These are phyloP conservation scores for Microsporum audouinii DNA, from an alignment of 2,329 filamentous ascomycete species.

Conservation along the genomic window DNA sequence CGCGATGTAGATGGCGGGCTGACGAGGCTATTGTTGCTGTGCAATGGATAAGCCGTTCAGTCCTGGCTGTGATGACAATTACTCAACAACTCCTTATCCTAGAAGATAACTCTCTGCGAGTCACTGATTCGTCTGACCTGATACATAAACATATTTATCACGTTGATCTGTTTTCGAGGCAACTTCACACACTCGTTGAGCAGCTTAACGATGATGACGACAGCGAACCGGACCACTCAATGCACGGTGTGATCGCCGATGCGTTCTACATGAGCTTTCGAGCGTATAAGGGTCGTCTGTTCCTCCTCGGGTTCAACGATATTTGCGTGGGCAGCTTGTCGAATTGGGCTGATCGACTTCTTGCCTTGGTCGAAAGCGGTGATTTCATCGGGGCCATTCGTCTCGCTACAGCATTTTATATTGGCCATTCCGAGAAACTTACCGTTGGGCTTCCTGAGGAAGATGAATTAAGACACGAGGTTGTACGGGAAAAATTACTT, in stretches of 20 bases:
- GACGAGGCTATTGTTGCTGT: slow-evolving; percentile 93
- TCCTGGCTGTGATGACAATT: slow-evolving; percentile 82
- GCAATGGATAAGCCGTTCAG: slow-evolving; percentile 91
- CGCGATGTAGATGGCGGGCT: slow-evolving; percentile 79
- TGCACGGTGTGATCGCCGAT: slow-evolving; percentile 94
- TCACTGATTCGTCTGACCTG: slow-evolving; percentile 90
- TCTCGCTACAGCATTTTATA: slow-evolving; percentile 84
- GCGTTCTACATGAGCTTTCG: slow-evolving; percentile 98
- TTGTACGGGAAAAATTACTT: slow-evolving; percentile 79
- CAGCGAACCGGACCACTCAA: slow-evolving; percentile 51
- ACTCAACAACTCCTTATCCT: slow-evolving; percentile 87
- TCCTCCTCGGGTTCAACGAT: slow-evolving; percentile 88
- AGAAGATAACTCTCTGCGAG: slow-evolving; percentile 76
- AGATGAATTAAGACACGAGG: slow-evolving; percentile 57
- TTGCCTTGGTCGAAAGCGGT: slow-evolving; percentile 92
- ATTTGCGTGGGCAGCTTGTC: slow-evolving; percentile 82
- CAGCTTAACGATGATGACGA: slow-evolving; percentile 70
- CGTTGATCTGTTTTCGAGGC: slow-evolving; percentile 75
- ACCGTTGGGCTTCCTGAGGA: slow-evolving; percentile 90
- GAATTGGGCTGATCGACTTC: slow-evolving; percentile 90
- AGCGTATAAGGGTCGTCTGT: slow-evolving; percentile 85
- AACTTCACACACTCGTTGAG: slow-evolving; percentile 75
- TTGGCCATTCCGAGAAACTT: slow-evolving; percentile 80
- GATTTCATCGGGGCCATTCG: slow-evolving; percentile 87
- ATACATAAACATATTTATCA: slow-evolving; percentile 89